Conservation (phyloP, 768 basidiomycete species). For the Mycena kentingensis region DNA sequence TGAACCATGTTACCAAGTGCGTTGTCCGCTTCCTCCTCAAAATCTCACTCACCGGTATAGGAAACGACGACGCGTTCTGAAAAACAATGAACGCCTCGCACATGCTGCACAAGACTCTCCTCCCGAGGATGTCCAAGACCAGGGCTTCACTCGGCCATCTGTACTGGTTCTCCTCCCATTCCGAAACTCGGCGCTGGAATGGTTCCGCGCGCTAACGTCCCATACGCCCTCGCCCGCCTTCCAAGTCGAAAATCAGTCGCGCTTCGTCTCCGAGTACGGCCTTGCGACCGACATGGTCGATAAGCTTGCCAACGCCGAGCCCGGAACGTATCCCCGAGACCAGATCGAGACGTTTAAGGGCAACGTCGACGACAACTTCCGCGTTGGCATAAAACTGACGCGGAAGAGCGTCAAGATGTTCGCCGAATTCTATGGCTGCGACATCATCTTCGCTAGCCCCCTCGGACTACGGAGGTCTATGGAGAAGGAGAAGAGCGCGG, state of each 20-base stretch:
- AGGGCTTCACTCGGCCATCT: constrained; percentile 97
- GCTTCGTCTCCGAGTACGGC: constrained; percentile 82
- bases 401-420: constrained; percentile 91
- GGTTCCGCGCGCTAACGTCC: constrained; percentile 77
- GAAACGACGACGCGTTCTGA: constrained; percentile 86
- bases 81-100: constrained; percentile 92
- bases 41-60: constrained; percentile 42
- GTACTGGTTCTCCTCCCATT: constrained; percentile 91
- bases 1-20: constrained; percentile 91
- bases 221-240: constrained; percentile 72
- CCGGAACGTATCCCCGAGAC: constrained; percentile 80
- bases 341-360: constrained; percentile 94
- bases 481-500: constrained; percentile 89
- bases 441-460: constrained; percentile 92
- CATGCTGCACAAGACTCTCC: constrained; percentile 63
- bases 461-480: constrained; percentile 87
- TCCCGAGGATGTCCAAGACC: constrained; percentile 85
- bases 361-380: constrained; percentile 96
- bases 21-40: constrained; percentile 16
- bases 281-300: constrained; percentile 79
- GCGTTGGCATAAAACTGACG: constrained; percentile 90
- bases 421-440: constrained; percentile 86
- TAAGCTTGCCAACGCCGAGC: constrained; percentile 72
- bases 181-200: constrained; percentile 82
- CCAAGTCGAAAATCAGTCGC: constrained; percentile 85